Conservation (phyloP, 2,329 filamentous ascomycete genomes). For the Aureobasidium sp. region DNA sequence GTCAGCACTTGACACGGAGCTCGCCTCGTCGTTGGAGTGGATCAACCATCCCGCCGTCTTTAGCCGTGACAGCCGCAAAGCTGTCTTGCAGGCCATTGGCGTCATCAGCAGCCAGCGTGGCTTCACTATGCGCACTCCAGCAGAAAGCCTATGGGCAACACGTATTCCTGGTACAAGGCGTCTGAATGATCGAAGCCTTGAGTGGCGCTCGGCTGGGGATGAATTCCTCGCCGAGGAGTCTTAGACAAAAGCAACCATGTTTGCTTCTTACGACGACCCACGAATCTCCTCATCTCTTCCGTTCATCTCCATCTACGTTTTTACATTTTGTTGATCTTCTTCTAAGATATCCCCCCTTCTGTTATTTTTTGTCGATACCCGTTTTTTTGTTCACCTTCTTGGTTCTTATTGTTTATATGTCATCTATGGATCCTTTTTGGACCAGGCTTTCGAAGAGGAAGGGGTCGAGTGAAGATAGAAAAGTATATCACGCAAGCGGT, state of each 20-base stretch:
- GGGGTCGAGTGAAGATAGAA: not conserved
- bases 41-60: slow-evolving; percentile 96
- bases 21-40: slow-evolving; percentile 89
- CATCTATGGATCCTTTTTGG: not conserved
- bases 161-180: slow-evolving; percentile 73
- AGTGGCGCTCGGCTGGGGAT: slow-evolving; percentile 82
- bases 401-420: not conserved
- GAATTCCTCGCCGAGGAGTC: slow-evolving; percentile 37
- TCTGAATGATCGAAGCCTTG: slow-evolving; percentile 73
- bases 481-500: not conserved
- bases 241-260: not conserved
- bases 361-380: slow-evolving; percentile 10
- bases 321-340: not conserved
- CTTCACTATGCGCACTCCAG: slow-evolving; percentile 84
- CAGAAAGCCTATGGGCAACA: slow-evolving; percentile 82
- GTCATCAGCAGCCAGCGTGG: slow-evolving; percentile 92
- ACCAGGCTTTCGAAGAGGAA: not conserved
- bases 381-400: not conserved
- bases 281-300: not conserved
- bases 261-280: slow-evolving; percentile 7
- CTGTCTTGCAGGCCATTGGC: slow-evolving; percentile 90
- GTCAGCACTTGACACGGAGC: slow-evolving; percentile 77
- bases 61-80: slow-evolving; percentile 85
- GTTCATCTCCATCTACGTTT: not conserved
- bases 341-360: slow-evolving; percentile 3